A percentile compares a stretch with the other conserved stretches of the same genome.
These are phyloP conservation scores for Alternaria brassicae DNA, from an alignment of 2,329 filamentous ascomycete genomes.

Conservation along the genomic window DNA sequence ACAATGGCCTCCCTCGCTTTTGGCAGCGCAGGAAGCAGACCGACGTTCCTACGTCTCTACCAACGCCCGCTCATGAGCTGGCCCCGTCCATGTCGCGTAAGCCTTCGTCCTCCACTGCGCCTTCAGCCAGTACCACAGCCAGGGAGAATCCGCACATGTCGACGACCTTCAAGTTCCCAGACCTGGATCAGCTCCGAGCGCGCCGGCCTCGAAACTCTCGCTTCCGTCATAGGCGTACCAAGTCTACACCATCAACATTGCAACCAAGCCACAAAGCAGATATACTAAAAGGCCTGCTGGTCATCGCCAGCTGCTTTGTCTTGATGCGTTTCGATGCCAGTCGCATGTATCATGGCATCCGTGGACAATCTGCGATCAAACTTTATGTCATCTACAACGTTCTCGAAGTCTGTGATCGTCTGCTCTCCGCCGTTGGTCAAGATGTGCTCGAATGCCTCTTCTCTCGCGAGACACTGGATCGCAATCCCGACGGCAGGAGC, in stretches of 20 bases:
- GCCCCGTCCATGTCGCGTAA: constrained; percentile 35
- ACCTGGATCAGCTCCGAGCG: constrained; percentile 34
- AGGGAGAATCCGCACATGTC: constrained; percentile 32
- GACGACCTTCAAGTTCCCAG: constrained; percentile 38
- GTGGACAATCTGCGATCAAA: constrained; percentile 95
- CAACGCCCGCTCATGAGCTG: constrained; percentile 40
- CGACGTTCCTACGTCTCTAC: constrained; percentile 36
- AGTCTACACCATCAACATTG: constrained; percentile 83
- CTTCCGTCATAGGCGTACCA: constrained; percentile 72
- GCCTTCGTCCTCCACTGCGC: constrained; percentile 30
- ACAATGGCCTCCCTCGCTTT: constrained; percentile 78
- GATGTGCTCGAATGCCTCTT: constrained; percentile 97
- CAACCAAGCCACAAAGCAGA: constrained; percentile 94
- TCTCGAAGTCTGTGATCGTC: constrained; percentile 87
- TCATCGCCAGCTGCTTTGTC: constrained; percentile 82
- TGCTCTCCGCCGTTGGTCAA: constrained; percentile 90
- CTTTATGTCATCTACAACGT: constrained; percentile 99
- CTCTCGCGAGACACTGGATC: constrained; percentile 88
- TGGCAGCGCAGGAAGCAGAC: constrained; percentile 68
- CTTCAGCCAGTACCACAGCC: constrained; percentile 25
- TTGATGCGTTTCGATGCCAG: constrained; percentile 94
- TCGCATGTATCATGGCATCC: constrained; percentile 97
- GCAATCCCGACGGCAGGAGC: constrained; percentile 85
- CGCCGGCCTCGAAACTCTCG: constrained; percentile 41
- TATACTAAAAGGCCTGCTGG: constrained; percentile 86